Evolutionary conservation across 208 protist species (phyloP).

Genomic region (Leishmania tarentolae): DNA sequence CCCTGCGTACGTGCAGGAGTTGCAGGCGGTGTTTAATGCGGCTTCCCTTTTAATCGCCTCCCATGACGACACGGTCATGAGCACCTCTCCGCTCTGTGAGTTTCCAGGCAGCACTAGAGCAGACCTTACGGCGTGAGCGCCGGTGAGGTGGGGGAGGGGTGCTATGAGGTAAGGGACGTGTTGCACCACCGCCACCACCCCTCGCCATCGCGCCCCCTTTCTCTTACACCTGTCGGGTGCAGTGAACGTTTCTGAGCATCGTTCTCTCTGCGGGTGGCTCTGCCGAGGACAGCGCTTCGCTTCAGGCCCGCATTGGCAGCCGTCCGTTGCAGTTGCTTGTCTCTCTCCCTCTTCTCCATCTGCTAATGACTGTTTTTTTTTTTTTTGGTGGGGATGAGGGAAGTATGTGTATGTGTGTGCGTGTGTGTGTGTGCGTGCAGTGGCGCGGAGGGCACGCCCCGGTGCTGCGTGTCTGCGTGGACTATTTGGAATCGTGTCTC

Average conservation of each 20-base stretch:
- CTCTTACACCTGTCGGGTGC: neutral
- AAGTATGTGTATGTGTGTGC: neutral
- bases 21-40: conserved; percentile 28
- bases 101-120: neutral
- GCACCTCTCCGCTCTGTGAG: neutral
- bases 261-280: neutral
- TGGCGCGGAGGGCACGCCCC: too few relatives aligned
- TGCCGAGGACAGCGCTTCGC: neutral
- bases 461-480: too few relatives aligned
- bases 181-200: neutral
- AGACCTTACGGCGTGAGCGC: neutral
- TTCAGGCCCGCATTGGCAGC: too few relatives aligned
- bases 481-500: too few relatives aligned
- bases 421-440: too few relatives aligned
- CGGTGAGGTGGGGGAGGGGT: neutral
- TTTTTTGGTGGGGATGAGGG: neutral
- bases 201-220: neutral
- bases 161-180: neutral
- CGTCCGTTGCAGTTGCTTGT: too few relatives aligned
- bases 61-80: conserved; percentile 31
- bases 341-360: too few relatives aligned
- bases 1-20: conserved; percentile 14
- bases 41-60: conserved; percentile 24
- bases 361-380: neutral
- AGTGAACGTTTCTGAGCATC: neutral